Base-by-base conservation (phyloP, 2,329 filamentous ascomycete genomes). In the Colletotrichum somersetense region DNA sequence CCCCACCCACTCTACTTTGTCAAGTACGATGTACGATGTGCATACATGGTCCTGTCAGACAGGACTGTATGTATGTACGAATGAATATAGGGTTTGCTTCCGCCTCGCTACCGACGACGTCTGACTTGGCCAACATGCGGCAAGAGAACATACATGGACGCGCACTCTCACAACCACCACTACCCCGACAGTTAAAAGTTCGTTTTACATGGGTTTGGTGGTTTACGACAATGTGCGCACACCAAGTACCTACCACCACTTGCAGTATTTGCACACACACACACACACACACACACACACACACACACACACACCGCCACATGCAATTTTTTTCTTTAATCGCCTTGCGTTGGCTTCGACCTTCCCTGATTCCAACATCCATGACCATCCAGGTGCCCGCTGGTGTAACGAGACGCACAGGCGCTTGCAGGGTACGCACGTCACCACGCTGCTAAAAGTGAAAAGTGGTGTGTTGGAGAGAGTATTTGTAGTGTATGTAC, bases 341-440 rank as follows among this genome's bases (percentile, higher is more conserved):
- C 20, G 52, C 26, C 64, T 67, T 71, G 18, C 35, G 10, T 62
- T 63, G 57, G 68, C 58, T 58, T 71, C 68, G 58, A 71, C 68
- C 64, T 67, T 67, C 52, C 64, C 53, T 50, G 12, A 44, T 18
- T 62, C 30, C n/a, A 58, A 42, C 23, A 35, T 30, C 30, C 30
- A 30, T 18, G 5, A 5, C 16, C 42, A 33, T 44, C 53, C 35
- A 65, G 53, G 61, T 65, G 44, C 44, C 48, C n/a, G 46, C 46
- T 40, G 20, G 48, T 63, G 61, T 52, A n/a, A 50, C 61, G 14
- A 42, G 12, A 50, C n/a, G 33, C 61, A 63, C 48, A 62, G 61
- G 30, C 61, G 23, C 50, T 55, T 30, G 11, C 35, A 40, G 12
- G 62, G 62, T 23, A 52, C 62, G 23, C 57, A 59, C 57, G 23